Base-by-base conservation (phyloP, 257 asterid genomes). In the Echites panduratus region DNA sequence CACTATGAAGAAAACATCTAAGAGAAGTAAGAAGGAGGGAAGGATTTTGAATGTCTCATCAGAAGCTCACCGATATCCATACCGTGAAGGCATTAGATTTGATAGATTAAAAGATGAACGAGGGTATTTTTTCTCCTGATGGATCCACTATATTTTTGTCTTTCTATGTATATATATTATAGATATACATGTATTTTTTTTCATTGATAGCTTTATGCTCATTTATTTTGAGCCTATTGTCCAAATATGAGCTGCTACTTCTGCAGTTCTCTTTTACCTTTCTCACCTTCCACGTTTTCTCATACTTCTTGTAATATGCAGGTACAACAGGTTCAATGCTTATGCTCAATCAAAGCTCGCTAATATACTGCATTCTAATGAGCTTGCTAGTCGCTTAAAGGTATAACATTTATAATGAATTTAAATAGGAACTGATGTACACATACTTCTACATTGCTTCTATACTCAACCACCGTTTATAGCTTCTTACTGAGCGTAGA, bases 291-390 rank as follows among this genome's bases (percentile, higher is more conserved):
- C 59, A 14, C 26, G 10, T 19, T 45, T 73, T 43, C 63, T 66
- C 13, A 32, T 56, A 47, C 40, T 76, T 75, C 40, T 76, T 75
- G 57, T 81, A 65, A 58, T 71, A 53, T 73, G 78, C 90, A 92
- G 98, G 70, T 89, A 89, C 77, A 62, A 5, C 62, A 83, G 74
- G 24, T 78, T 72, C 64, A 68, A 56, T 72, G 97, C 98, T 5
- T 93, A 93, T 74, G 90, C 95, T 56, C 97, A 93, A 80, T 90
- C 98, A 76, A 93, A 93, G 83, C 97, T 93, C 49, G 85, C 96
- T 69, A 93, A 89, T 47, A 53, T 86, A 70, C 85, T 93, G 74
- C 98, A 93, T 26, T 85, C 95, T 2, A 86, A 87, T 52, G 98
- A 89, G 85, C 83, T 93, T 59, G 22, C 90, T 0, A 81, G 88